phyloP scores from a whole-genome alignment of 2,329 filamentous ascomycete species.

The Xylariaceae sp. region DNA sequence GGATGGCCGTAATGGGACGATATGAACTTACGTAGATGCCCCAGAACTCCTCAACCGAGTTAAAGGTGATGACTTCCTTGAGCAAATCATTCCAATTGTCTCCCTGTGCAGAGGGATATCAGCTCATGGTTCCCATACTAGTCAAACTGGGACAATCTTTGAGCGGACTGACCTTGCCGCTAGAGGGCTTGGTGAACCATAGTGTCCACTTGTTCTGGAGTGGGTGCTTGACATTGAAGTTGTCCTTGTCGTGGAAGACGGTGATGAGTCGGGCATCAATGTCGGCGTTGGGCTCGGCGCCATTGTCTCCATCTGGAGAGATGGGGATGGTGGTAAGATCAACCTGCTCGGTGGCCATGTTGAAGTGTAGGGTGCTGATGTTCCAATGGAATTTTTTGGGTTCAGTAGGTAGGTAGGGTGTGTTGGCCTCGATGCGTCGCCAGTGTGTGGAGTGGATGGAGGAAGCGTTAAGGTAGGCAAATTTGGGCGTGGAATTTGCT shows the following conservation, averaged over 20 bases:
- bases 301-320: constrained; percentile 58
- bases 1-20: no score
- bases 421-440: no score
- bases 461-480: no score
- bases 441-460: no score
- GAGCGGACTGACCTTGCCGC: constrained; percentile 70
- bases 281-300: constrained; percentile 39
- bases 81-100: constrained; percentile 98
- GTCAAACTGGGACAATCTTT: no score
- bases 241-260: constrained; percentile 96
- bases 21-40: constrained; percentile 89
- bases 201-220: constrained; percentile 97
- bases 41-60: constrained; percentile 99
- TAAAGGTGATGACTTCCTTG: constrained; percentile 98
- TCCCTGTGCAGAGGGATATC: constrained; percentile 50
- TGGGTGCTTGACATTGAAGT: constrained; percentile 99
- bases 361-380: not conserved
- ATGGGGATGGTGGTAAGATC: constrained; percentile 66
- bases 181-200: constrained; percentile 98
- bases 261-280: constrained; percentile 67
- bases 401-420: no score
- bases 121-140: no score
- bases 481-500: no score
- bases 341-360: constrained; percentile 47
- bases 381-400: no score